Evolutionary conservation across 257 asterid genomes (phyloP).

Genomic region (Agastache rugosa): DNA sequence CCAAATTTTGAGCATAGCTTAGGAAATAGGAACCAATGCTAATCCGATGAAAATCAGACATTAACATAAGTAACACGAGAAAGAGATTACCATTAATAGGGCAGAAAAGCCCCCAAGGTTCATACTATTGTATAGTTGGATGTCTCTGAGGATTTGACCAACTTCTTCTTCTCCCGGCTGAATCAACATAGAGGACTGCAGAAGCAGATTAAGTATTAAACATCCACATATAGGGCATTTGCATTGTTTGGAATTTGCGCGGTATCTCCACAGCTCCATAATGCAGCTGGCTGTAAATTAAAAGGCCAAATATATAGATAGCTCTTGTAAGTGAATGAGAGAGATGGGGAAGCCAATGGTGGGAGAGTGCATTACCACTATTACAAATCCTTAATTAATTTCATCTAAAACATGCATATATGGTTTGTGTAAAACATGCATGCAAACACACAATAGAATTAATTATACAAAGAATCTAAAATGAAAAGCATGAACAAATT

Average conservation of each 20-base stretch:
- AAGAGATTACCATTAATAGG: constrained; percentile 20
- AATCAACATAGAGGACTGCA: not conserved
- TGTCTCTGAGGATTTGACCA: constrained; percentile 26
- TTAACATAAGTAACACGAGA: too few relatives aligned
- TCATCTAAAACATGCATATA: not conserved
- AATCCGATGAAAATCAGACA: too few relatives aligned
- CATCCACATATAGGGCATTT: constrained; percentile 38
- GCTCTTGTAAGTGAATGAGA: not conserved
- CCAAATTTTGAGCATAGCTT: too few relatives aligned
- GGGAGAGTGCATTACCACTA: not conserved
- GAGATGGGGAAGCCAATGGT: too few relatives aligned
- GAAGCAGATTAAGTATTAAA: constrained; percentile 28
- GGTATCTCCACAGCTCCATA: constrained; percentile 33
- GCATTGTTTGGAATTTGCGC: constrained; percentile 29
- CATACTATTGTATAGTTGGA: constrained; percentile 26
- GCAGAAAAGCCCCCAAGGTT: constrained; percentile 13
- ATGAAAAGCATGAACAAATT: not conserved
- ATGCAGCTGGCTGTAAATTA: constrained; percentile 35
- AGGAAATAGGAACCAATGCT: too few relatives aligned
- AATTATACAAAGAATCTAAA: too few relatives aligned
- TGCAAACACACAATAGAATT: constrained; percentile 1
- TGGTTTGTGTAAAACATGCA: not conserved
- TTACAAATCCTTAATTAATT: not conserved
- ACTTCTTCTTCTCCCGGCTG: constrained; percentile 30
- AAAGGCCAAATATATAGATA: not conserved